Evolutionary conservation across 345 rosid genomes (phyloP).

Genomic region (Turnera subulata): DNA sequence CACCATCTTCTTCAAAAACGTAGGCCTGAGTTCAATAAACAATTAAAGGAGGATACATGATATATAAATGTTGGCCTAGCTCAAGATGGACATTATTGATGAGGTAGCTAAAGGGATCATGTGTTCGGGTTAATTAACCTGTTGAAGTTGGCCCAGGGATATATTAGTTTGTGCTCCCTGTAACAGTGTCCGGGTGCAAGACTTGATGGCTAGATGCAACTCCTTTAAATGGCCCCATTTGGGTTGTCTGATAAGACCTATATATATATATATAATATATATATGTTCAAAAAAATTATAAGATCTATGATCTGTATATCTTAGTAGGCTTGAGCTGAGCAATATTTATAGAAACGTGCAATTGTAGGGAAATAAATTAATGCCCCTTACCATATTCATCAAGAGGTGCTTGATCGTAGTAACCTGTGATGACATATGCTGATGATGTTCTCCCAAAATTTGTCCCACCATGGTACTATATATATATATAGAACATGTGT

Average conservation of each 20-base stretch:
- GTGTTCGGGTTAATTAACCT: slow-evolving; percentile 26
- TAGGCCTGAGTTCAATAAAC: slow-evolving; percentile 41
- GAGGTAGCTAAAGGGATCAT: too few species aligned
- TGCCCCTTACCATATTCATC: slow-evolving; percentile 67
- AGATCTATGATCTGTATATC: too few species aligned
- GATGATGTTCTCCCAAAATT: slow-evolving; percentile 70
- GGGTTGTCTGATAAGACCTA: slow-evolving; percentile 68
- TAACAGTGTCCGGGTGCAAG: slow-evolving; percentile 50
- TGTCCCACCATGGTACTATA: slow-evolving; percentile 85
- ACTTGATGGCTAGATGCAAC: slow-evolving; percentile 58
- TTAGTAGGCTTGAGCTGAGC: too few species aligned
- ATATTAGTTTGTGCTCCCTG: slow-evolving; percentile 37
- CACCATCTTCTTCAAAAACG: slow-evolving; percentile 39
- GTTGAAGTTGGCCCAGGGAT: slow-evolving; percentile 47
- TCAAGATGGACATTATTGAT: too few species aligned
- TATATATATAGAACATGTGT: background rate
- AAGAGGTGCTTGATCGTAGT: slow-evolving; percentile 80
- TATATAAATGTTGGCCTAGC: too few species aligned
- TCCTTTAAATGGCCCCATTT: slow-evolving; percentile 85
- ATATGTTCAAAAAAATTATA: too few species aligned
- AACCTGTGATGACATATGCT: slow-evolving; percentile 51
- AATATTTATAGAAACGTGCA: background rate
- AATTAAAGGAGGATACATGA: too few species aligned
- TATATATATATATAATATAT: too few species aligned
- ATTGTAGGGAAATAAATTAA: background rate